Evolutionary conservation across 2,329 filamentous ascomycete species (phyloP).

Genomic region (Xylaria sp.): DNA sequence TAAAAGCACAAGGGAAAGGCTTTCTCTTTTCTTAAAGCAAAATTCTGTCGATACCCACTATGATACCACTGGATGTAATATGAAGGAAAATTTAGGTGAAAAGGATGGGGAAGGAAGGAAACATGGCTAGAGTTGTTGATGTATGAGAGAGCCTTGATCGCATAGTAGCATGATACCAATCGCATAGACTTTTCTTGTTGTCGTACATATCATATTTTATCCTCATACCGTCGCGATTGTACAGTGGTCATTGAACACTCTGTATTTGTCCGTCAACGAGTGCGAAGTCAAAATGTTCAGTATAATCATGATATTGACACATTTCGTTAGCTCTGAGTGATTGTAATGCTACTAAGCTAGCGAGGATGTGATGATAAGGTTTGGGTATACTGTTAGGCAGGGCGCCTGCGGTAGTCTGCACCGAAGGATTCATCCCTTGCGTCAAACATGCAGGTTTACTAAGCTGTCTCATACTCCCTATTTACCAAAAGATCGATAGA

Average conservation of each 20-base stretch:
- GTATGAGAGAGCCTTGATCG: slow-evolving; percentile 13
- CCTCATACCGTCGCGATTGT: too few relatives aligned
- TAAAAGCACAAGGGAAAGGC: slow-evolving; percentile 5
- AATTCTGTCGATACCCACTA: slow-evolving; percentile 27
- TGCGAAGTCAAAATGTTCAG: too few relatives aligned
- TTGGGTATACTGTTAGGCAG: not conserved
- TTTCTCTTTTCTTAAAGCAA: slow-evolving; percentile 20
- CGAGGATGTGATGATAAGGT: not conserved
- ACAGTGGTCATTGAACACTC: not conserved
- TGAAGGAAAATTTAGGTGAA: slow-evolving; percentile 23
- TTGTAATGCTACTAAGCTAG: not conserved
- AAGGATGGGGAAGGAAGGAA: not conserved
- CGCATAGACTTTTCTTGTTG: slow-evolving; percentile 27
- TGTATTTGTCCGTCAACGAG: too few relatives aligned
- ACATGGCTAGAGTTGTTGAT: slow-evolving; percentile 15
- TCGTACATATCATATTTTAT: not conserved
- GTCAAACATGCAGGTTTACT: not conserved
- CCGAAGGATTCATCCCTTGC: not conserved
- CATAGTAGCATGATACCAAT: slow-evolving; percentile 33
- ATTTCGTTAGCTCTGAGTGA: too few relatives aligned
- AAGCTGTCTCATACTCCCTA: not conserved
- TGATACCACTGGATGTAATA: slow-evolving; percentile 31
- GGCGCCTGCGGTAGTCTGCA: not conserved
- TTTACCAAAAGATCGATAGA: not conserved
- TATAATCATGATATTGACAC: not conserved